phyloP scores from a whole-genome alignment of 169 alveolate genomes.

The Cryptosporidium meleagridis region DNA sequence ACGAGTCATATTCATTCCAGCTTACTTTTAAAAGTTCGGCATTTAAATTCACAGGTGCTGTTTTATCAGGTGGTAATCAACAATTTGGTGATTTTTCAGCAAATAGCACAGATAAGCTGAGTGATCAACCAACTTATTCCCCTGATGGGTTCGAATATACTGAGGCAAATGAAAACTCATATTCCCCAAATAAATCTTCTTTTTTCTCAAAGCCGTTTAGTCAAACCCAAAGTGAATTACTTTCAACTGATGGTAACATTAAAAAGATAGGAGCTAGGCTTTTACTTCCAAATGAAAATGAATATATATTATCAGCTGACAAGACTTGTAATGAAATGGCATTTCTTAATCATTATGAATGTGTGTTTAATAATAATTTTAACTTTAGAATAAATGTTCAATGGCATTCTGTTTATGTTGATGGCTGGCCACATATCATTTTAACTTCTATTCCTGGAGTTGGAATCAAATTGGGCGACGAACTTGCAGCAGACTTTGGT shows the following conservation, averaged over 20 bases:
- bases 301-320: slow-evolving; percentile 88
- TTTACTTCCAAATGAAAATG: slow-evolving; percentile 86
- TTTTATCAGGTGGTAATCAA: slow-evolving; percentile 19
- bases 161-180: slow-evolving; percentile 31
- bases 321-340: slow-evolving; percentile 89
- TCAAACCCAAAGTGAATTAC: neutral
- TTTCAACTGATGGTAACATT: slow-evolving; percentile 29
- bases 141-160: slow-evolving; percentile 21
- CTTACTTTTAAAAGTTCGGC: slow-evolving; percentile 66
- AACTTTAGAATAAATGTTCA: slow-evolving; percentile 86
- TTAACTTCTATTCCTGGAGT: slow-evolving; percentile 86
- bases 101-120: neutral
- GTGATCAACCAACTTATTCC: slow-evolving; percentile 13
- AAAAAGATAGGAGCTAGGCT: slow-evolving; percentile 65
- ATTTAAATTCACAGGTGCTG: slow-evolving; percentile 41
- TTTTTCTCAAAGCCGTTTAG: slow-evolving; percentile 12
- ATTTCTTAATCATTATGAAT: slow-evolving; percentile 89
- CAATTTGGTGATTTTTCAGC: slow-evolving; percentile 3
- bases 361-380: slow-evolving; percentile 85
- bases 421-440: slow-evolving; percentile 90
- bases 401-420: slow-evolving; percentile 89
- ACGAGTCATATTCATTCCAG: slow-evolving; percentile 70
- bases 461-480: slow-evolving; percentile 89
- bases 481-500: slow-evolving; percentile 91
- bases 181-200: slow-evolving; percentile 17